Conservation (phyloP, 2,329 filamentous ascomycete species). For the Massarina eburnea region DNA sequence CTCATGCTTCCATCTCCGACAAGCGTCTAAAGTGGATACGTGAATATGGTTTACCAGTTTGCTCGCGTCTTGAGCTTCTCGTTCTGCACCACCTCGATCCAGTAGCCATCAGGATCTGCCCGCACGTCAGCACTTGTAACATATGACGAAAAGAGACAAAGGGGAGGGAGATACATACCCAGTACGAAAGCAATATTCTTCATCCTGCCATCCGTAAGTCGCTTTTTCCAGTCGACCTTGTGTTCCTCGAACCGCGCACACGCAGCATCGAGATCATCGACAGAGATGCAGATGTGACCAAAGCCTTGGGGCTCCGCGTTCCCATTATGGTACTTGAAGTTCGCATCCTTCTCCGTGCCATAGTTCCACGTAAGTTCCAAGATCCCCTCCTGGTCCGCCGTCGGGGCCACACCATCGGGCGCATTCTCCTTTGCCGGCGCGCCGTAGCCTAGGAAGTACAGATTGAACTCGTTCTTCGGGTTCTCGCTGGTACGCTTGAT, state of each 20-base stretch:
- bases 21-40: neutral
- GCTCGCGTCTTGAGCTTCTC: conserved; percentile 58
- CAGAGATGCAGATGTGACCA: conserved; percentile 84
- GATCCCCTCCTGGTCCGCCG: conserved; percentile 74
- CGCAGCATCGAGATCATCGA: conserved; percentile 86
- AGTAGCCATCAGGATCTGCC: conserved; percentile 76
- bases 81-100: conserved; percentile 79
- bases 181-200: conserved; percentile 91
- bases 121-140: conserved; percentile 12
- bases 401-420: conserved; percentile 59
- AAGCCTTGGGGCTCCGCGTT: conserved; percentile 92
- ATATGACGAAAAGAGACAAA: neutral
- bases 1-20: neutral
- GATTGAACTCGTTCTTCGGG: conserved; percentile 72
- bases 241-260: conserved; percentile 83
- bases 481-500: conserved; percentile 74
- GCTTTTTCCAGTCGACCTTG: conserved; percentile 90
- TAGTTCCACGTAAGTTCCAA: conserved; percentile 88
- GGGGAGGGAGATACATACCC: too few relatives aligned
- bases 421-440: conserved; percentile 51
- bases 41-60: conserved; percentile 35
- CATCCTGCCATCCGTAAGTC: conserved; percentile 86
- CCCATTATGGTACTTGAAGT: conserved; percentile 87
- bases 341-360: conserved; percentile 79
- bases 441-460: conserved; percentile 88